Percentiles rank a stretch among this genome's conserved stretches.
phyloP scores from a whole-genome alignment of 345 rosid species.

The Eucalyptus dawsonii region DNA sequence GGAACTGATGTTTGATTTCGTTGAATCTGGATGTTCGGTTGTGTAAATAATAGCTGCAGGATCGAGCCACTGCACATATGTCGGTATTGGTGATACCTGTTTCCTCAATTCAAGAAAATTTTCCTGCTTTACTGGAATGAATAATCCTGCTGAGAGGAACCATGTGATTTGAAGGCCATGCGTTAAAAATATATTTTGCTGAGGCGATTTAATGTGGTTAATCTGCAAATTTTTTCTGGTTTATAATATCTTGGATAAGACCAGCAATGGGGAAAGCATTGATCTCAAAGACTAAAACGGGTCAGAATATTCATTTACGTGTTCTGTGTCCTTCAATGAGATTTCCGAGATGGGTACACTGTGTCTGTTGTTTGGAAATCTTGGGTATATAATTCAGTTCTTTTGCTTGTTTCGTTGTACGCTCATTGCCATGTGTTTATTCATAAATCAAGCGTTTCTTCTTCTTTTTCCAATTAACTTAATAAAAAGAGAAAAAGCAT shows the following conservation, averaged over 20 bases:
- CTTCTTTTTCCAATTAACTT: neutral
- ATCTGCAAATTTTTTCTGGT: neutral
- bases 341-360: neutral
- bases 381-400: neutral
- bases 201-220: neutral
- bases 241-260: neutral
- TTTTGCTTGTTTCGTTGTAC: neutral
- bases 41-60: neutral
- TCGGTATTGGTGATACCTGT: neutral
- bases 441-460: neutral
- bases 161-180: neutral
- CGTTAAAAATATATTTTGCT: neutral
- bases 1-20: neutral
- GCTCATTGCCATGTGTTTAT: neutral
- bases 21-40: neutral
- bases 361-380: neutral
- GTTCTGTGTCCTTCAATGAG: neutral
- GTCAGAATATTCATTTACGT: neutral
- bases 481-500: neutral
- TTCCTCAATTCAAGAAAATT: neutral
- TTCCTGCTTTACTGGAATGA: neutral
- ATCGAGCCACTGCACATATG: neutral
- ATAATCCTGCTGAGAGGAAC: neutral
- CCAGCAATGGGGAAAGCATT: neutral
- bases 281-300: neutral